These are phyloP conservation scores for Pseudohalonectria lignicola DNA, from an alignment of 2,329 filamentous ascomycete genomes.

Conservation along the genomic window DNA sequence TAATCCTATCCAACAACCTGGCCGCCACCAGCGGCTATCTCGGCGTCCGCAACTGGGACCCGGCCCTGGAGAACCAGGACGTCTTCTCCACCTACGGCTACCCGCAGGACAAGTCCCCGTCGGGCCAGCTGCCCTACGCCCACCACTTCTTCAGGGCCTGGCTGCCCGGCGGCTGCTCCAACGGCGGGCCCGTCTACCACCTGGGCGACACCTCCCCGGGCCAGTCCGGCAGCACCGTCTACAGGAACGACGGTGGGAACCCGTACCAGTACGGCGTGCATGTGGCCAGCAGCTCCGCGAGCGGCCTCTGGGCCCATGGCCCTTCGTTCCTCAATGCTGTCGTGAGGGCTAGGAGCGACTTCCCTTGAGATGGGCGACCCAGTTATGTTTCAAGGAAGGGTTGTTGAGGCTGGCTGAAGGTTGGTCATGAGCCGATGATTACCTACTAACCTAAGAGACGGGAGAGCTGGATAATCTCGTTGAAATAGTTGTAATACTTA, in stretches of 20 bases:
- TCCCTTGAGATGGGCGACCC: background rate
- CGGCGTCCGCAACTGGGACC: background rate
- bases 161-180: background rate
- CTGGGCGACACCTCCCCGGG: background rate
- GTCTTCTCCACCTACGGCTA: background rate
- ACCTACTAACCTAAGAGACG: too few species aligned
- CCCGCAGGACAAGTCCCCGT: background rate
- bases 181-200: background rate
- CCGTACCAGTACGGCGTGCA: background rate
- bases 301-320: background rate
- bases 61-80: background rate
- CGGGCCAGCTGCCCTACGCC: background rate
- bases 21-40: conserved; percentile 1
- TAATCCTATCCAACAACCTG: background rate
- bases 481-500: too few species aligned
- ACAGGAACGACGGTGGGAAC: background rate
- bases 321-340: conserved; percentile 1
- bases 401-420: too few species aligned
- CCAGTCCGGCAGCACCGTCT: conserved; percentile 1
- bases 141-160: background rate
- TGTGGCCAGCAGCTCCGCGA: background rate
- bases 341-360: background rate
- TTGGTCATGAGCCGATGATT: too few species aligned
- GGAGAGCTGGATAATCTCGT: too few species aligned
- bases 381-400: too few species aligned